Evolutionary conservation across 345 rosid species (phyloP).

Genomic region (Corchorus capsularis): DNA sequence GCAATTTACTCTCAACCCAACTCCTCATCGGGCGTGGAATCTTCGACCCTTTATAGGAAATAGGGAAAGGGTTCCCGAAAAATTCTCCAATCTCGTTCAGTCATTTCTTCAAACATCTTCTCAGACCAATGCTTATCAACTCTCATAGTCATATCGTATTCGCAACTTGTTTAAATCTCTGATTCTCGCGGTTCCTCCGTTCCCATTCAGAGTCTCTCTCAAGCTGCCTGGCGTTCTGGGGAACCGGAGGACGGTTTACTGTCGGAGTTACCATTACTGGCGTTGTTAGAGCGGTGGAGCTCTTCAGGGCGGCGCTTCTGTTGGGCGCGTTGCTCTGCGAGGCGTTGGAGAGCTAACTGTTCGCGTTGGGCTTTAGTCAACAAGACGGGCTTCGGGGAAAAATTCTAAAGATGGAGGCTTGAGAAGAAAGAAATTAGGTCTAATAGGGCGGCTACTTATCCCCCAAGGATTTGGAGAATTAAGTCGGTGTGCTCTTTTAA

Average conservation of each 20-base stretch:
- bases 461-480: no score
- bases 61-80: conserved; percentile 85
- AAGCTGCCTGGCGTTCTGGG: conserved; percentile 27
- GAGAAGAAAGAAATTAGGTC: no score
- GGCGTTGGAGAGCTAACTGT: conserved; percentile 81
- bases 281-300: conserved; percentile 12
- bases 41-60: conserved; percentile 91
- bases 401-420: no score
- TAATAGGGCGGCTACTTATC: no score
- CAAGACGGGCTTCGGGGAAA: conserved; percentile 60
- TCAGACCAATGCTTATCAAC: conserved; percentile 93
- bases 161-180: conserved; percentile 72
- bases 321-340: conserved; percentile 59
- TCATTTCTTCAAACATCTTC: conserved; percentile 90
- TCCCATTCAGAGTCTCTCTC: conserved; percentile 48
- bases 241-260: conserved; percentile 23
- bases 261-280: neutral
- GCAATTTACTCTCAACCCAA: conserved; percentile 84
- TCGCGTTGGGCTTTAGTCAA: conserved; percentile 64
- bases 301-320: conserved; percentile 46
- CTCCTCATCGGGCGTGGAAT: conserved; percentile 92
- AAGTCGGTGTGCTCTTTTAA: no score
- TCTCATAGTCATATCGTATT: conserved; percentile 89
- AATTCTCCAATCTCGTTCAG: conserved; percentile 95
- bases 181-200: conserved; percentile 50